Evolutionary conservation across 352 stramenopile species (phyloP), one percentile per base, ranked within the genome.

Genomic region (Salisapilia sapeloensis): DNA sequence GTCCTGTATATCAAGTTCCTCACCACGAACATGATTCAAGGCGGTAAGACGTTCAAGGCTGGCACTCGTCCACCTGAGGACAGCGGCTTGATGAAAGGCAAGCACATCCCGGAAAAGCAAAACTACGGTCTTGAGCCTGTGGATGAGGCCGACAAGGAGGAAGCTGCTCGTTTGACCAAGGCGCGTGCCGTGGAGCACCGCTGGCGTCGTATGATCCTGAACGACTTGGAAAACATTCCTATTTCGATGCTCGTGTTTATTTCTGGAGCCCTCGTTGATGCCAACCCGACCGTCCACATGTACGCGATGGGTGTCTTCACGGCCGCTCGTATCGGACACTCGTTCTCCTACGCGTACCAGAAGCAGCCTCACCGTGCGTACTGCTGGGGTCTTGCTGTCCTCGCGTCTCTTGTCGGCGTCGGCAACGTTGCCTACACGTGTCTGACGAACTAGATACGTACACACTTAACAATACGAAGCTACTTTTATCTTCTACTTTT

Each of bases 161-260:
- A 31, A 6, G 16, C 33, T 27, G 21, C 33, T 12, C 16, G 10
- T 13, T 29, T 12, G 15, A 16, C 30, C 18, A 8, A n/a, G 11
- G 50, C 50, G 13, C 29, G 26, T 11, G 47, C 49, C 29, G 32
- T 26, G 21, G 58, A 66, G 27, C 37, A 44, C 29, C 60, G 60
- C 33, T 74, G 59, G 59, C 41, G 48, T 14, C 47, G 52, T 31
- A 74, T 74, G 23, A 46, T 74, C 14, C 37, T 45, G 22, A 74
- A 74, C 41, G 59, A 74, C 35, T 33, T 64, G 9, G 59, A 74
- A 44, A 61, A 43, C 17, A 65, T 74, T 29, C 59, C 59, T 11
- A 45, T 74, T 19, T 49, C 37, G 21, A 39, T 74, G 8, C 7
- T 66, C 6, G 50, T 65, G 10, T 69, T 64, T 19, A 42, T 26